Evolutionary conservation across 192 early-diverging fungal genomes (phyloP).

Genomic region (Coemansia umbellata): DNA sequence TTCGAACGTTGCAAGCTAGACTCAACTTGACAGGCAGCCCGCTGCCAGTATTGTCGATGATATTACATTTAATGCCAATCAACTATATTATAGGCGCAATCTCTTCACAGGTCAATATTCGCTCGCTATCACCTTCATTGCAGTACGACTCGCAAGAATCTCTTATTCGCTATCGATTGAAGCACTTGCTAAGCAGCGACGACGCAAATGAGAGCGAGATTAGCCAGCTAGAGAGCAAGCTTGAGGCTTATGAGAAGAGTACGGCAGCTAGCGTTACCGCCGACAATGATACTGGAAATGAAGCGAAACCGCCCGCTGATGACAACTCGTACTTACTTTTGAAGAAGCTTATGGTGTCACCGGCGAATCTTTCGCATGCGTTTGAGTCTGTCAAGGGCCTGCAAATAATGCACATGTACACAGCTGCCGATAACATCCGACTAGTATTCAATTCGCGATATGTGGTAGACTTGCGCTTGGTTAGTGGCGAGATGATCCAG

Average conservation of each 20-base stretch:
- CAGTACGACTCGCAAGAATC: conserved; percentile 12
- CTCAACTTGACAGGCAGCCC: conserved; percentile 42
- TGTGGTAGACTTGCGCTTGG: conserved; percentile 42
- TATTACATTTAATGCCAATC: conserved; percentile 43
- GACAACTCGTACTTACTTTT: conserved; percentile 28
- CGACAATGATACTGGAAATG: neutral
- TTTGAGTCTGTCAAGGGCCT: conserved; percentile 33
- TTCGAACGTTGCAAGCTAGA: conserved; percentile 38
- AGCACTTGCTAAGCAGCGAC: conserved; percentile 9
- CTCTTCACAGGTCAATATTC: conserved; percentile 11
- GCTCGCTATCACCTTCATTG: conserved; percentile 13
- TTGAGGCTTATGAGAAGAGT: neutral
- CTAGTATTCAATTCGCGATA: conserved; percentile 48
- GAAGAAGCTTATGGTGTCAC: conserved; percentile 11
- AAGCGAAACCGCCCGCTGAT: neutral
- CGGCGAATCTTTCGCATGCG: conserved; percentile 8
- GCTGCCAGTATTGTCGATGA: conserved; percentile 23
- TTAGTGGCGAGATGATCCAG: conserved; percentile 29
- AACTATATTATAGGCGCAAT: conserved; percentile 31
- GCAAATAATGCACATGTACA: conserved; percentile 49
- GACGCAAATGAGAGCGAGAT: neutral
- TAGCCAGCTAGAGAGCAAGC: neutral
- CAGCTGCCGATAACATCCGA: conserved; percentile 41
- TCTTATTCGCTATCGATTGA: conserved; percentile 16
- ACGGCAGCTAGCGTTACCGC: neutral